Evolutionary conservation across 2,329 filamentous ascomycete species (phyloP).

Genomic region (Ophiostoma angusticollis): DNA sequence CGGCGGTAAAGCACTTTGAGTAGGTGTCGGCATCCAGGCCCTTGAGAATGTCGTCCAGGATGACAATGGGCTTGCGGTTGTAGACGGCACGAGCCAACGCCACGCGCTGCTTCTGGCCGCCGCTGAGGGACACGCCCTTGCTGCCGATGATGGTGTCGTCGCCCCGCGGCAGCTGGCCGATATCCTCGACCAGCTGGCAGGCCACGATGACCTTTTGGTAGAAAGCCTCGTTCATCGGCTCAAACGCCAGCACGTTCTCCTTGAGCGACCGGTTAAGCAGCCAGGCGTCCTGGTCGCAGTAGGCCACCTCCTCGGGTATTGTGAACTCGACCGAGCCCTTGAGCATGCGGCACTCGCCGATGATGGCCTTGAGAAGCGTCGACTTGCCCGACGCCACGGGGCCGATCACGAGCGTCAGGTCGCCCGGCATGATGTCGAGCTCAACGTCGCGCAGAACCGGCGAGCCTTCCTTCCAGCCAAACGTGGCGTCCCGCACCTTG

Average conservation of each 20-base stretch:
- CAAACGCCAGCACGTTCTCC: constrained; percentile 25
- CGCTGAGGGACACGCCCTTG: constrained; percentile 18
- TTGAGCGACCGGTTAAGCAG: constrained; percentile 28
- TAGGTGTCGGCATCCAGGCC: constrained; percentile 10
- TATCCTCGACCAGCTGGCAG: constrained; percentile 19
- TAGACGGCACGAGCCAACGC: constrained; percentile 35
- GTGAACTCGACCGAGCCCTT: constrained; percentile 18
- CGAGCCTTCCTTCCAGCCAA: constrained; percentile 8
- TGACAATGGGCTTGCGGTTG: constrained; percentile 11
- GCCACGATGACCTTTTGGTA: constrained; percentile 19
- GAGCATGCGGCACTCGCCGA: constrained; percentile 22
- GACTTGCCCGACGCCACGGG: constrained; percentile 33
- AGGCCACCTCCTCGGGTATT: constrained; percentile 21
- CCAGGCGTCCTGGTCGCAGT: constrained; percentile 32
- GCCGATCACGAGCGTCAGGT: constrained; percentile 26
- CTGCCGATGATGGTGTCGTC: constrained; percentile 18
- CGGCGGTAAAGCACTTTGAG: constrained; percentile 6
- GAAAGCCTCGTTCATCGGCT: constrained; percentile 6
- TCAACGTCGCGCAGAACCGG: constrained; percentile 8
- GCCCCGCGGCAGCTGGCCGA: constrained; percentile 13
- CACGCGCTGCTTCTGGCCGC: constrained; percentile 21
- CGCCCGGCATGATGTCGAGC: constrained; percentile 8
- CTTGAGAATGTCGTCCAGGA: constrained; percentile 12
- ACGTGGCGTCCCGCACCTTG: constrained; percentile 4
- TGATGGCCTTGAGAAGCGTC: constrained; percentile 24